Evolutionary conservation across 106 monocot species (phyloP).

Genomic region (Hemerocallis citrina): DNA sequence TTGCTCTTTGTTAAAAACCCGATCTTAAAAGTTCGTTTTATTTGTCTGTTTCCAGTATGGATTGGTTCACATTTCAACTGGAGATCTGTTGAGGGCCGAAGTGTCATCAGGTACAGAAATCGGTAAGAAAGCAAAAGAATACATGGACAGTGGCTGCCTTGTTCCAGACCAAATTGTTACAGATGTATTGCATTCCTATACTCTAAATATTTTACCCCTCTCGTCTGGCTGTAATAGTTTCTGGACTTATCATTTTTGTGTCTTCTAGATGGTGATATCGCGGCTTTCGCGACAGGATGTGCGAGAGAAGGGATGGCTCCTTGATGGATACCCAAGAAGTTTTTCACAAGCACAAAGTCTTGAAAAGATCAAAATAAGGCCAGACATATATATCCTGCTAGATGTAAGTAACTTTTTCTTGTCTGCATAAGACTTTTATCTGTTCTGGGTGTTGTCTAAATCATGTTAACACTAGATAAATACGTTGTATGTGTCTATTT

Average conservation of each 20-base stretch:
- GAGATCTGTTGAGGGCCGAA: constrained; percentile 89
- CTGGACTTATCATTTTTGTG: constrained; percentile 1
- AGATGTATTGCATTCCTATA: constrained; percentile 36
- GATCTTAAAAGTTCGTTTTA: not conserved
- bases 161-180: constrained; percentile 90
- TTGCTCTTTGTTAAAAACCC: not conserved
- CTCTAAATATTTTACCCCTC: not conserved
- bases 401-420: constrained; percentile 42
- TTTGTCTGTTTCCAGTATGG: constrained; percentile 54
- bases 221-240: not conserved
- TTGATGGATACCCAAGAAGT: constrained; percentile 95
- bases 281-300: constrained; percentile 64
- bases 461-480: not conserved
- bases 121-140: constrained; percentile 83
- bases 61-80: constrained; percentile 90
- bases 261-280: constrained; percentile 59
- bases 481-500: not conserved
- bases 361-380: constrained; percentile 59
- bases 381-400: constrained; percentile 71
- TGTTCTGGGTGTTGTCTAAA: not conserved
- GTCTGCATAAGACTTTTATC: not conserved
- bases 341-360: constrained; percentile 68
- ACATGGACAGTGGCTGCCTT: constrained; percentile 79
- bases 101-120: constrained; percentile 67
- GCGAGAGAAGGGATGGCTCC: constrained; percentile 77